These are phyloP conservation scores for Pyrenophora seminiperda DNA, from an alignment of 2,329 filamentous ascomycete species.

Conservation along the genomic window DNA sequence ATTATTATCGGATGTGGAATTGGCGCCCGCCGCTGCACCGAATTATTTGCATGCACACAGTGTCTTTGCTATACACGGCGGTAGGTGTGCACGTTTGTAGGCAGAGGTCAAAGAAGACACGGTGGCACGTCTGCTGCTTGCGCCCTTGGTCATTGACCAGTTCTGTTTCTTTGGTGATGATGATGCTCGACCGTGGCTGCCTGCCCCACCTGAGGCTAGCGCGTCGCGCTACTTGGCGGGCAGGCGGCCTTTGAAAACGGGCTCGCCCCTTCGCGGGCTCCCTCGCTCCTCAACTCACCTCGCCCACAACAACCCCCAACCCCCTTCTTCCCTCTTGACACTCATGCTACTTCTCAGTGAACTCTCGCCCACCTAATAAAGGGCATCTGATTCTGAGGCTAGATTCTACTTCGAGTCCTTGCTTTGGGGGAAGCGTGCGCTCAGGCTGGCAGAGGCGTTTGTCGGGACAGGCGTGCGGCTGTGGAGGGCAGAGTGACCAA, in stretches of 20 bases:
- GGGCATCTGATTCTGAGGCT: conserved; percentile 46
- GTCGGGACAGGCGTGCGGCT: conserved; percentile 31
- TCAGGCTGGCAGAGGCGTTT: conserved; percentile 41
- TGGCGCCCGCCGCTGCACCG: conserved; percentile 33
- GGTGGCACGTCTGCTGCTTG: conserved; percentile 26
- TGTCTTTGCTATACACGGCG: no score
- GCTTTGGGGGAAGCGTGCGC: conserved; percentile 40
- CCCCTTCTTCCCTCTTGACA: conserved; percentile 39
- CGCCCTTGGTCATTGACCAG: conserved; percentile 4
- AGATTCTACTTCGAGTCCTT: conserved; percentile 40
- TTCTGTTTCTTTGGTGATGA: conserved; percentile 11
- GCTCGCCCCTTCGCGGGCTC: conserved; percentile 30
- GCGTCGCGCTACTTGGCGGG: conserved; percentile 25
- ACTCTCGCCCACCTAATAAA: conserved; percentile 46
- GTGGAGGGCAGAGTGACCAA: conserved; percentile 42
- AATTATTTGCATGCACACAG: conserved; percentile 31
- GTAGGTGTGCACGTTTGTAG: neutral
- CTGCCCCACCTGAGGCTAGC: conserved; percentile 27
- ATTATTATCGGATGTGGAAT: conserved; percentile 30
- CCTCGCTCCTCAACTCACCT: conserved; percentile 34
- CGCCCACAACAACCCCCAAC: conserved; percentile 23
- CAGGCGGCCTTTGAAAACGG: conserved; percentile 28
- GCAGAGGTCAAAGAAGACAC: conserved; percentile 18
- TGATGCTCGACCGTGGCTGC: conserved; percentile 12
- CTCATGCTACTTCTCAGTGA: conserved; percentile 47